phyloP scores from a whole-genome alignment of 1,139 yeast species.

The Zygosaccharomyces pseudobailii region DNA sequence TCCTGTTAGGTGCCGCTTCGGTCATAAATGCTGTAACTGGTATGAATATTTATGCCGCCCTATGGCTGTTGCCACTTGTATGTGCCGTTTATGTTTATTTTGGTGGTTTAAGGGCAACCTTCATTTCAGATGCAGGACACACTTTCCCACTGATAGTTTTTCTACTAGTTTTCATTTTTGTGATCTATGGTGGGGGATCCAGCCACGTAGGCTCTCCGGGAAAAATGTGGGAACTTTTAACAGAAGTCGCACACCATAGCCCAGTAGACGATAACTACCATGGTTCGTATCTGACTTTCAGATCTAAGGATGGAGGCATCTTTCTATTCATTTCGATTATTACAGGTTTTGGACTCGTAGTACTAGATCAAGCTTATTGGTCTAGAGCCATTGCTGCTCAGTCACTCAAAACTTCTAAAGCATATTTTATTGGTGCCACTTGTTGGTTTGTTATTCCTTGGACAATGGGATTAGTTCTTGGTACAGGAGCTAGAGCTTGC shows the following conservation, averaged over 20 bases:
- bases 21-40: constrained; percentile 40
- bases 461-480: constrained; percentile 43
- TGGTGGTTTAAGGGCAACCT: constrained; percentile 46
- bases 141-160: constrained; percentile 41
- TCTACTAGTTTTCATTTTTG: constrained; percentile 41
- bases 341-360: constrained; percentile 39
- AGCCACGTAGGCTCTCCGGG: constrained; percentile 43
- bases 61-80: constrained; percentile 38
- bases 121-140: constrained; percentile 45
- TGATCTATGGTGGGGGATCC: constrained; percentile 39
- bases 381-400: constrained; percentile 41
- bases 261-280: constrained; percentile 43
- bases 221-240: constrained; percentile 43
- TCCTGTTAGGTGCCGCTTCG: constrained; percentile 40
- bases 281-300: constrained; percentile 47
- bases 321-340: constrained; percentile 36
- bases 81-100: constrained; percentile 42
- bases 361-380: constrained; percentile 39
- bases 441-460: constrained; percentile 45
- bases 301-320: constrained; percentile 41
- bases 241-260: constrained; percentile 29
- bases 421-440: constrained; percentile 43
- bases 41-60: constrained; percentile 38
- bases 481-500: constrained; percentile 39
- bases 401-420: constrained; percentile 37